phyloP scores from a whole-genome alignment of 495 filamentous ascomycete species.

The Aspergillus bertholletiae region DNA sequence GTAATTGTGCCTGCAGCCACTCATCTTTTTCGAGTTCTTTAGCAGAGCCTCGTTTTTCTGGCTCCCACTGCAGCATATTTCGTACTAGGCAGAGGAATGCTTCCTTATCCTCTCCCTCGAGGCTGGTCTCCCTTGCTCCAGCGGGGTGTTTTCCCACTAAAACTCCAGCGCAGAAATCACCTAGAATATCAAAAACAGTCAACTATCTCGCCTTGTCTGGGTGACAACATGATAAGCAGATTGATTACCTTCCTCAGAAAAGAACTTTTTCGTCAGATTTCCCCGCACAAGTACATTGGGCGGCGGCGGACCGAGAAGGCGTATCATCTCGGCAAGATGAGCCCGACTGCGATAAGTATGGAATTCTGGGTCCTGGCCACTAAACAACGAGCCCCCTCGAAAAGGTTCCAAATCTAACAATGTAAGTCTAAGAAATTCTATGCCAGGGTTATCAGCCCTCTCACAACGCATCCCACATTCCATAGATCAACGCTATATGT shows the following conservation, averaged over 20 bases:
- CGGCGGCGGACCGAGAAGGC: slow-evolving; percentile 41
- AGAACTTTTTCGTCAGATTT: slow-evolving; percentile 15
- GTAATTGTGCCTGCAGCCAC: too few species aligned
- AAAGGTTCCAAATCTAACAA: slow-evolving; percentile 29
- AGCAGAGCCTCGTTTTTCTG: background rate
- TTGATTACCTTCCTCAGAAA: slow-evolving; percentile 12
- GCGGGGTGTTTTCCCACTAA: slow-evolving; percentile 19
- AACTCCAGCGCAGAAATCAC: slow-evolving; percentile 5
- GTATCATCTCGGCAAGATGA: slow-evolving; percentile 41
- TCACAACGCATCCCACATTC: slow-evolving; percentile 43
- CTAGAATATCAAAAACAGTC: slow-evolving; percentile 5
- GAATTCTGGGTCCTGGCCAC: slow-evolving; percentile 19
- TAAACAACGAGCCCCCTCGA: slow-evolving; percentile 26
- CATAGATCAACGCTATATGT: slow-evolving; percentile 40
- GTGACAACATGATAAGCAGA: background rate
- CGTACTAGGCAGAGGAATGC: background rate
- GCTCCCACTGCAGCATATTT: background rate
- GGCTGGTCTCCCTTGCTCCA: slow-evolving; percentile 30
- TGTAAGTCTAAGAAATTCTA: background rate
- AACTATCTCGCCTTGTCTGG: too few species aligned
- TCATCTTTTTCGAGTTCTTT: background rate
- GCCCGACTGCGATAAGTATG: slow-evolving; percentile 33
- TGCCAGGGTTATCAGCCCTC: background rate
- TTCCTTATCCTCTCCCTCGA: slow-evolving; percentile 7
- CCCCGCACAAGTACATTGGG: slow-evolving; percentile 27